phyloP scores from a whole-genome alignment of 331 rosid species.

The Phaseolus coccineus region DNA sequence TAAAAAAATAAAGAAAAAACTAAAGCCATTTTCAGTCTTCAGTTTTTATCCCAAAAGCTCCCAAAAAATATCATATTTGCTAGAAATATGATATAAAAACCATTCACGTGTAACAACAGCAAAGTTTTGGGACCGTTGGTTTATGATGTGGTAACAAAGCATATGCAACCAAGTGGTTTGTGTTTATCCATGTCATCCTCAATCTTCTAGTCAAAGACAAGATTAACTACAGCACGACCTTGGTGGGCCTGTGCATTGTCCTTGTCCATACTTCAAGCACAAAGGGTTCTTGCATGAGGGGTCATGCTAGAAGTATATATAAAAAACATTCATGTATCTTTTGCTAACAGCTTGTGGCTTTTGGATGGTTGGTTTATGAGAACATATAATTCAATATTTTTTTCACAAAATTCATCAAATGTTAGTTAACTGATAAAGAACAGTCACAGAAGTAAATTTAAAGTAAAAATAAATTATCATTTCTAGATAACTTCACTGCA shows the following conservation, averaged over 20 bases:
- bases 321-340: neutral
- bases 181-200: neutral
- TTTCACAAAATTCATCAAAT: neutral
- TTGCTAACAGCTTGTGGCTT: neutral
- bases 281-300: too few relatives aligned
- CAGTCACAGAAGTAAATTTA: constrained; percentile 19
- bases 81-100: neutral
- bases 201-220: neutral
- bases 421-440: neutral
- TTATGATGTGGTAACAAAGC: neutral
- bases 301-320: too few relatives aligned
- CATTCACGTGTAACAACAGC: neutral
- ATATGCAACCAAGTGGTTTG: neutral
- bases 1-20: neutral
- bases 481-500: neutral
- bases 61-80: neutral
- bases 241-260: neutral
- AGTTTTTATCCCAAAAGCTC: neutral
- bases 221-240: neutral
- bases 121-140: neutral
- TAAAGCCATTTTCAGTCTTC: neutral
- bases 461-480: constrained; percentile 15
- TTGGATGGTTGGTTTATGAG: neutral
- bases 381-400: neutral
- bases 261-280: too few relatives aligned